phyloP scores from a whole-genome alignment of 75 land plant species.

The Cunninghamia lanceolata region DNA sequence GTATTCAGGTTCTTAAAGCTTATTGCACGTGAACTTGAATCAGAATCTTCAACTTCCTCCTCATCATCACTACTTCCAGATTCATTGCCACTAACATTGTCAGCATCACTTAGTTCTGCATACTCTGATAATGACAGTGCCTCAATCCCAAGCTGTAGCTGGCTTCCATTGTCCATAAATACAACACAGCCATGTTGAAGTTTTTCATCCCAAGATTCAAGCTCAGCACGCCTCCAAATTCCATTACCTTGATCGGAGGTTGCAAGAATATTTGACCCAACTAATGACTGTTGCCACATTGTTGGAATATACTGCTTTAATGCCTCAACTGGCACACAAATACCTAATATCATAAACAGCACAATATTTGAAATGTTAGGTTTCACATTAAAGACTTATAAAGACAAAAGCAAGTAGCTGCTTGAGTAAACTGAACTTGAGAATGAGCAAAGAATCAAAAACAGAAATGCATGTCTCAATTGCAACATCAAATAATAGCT shows the following conservation, averaged over 20 bases:
- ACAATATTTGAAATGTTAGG: background rate
- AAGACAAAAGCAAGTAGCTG: constrained; percentile 7
- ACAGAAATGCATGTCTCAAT: background rate
- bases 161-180: constrained; percentile 77
- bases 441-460: background rate
- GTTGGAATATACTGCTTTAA: constrained; percentile 65
- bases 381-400: background rate
- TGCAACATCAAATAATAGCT: background rate
- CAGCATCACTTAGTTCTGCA: constrained; percentile 62
- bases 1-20: constrained; percentile 45
- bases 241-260: constrained; percentile 38
- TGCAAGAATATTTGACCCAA: constrained; percentile 85
- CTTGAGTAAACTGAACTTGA: background rate
- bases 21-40: constrained; percentile 20
- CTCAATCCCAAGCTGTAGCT: constrained; percentile 52
- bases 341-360: constrained; percentile 37
- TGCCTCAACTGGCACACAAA: constrained; percentile 50
- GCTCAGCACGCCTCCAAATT: constrained; percentile 91
- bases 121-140: constrained; percentile 57
- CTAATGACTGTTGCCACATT: constrained; percentile 54
- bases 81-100: constrained; percentile 33
- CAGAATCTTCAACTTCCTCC: constrained; percentile 29
- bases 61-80: constrained; percentile 50
- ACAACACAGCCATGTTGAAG: constrained; percentile 46
- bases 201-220: constrained; percentile 81